Evolutionary conservation across 2,329 filamentous ascomycete genomes (phyloP).

Genomic region (Epichloe bromicola): DNA sequence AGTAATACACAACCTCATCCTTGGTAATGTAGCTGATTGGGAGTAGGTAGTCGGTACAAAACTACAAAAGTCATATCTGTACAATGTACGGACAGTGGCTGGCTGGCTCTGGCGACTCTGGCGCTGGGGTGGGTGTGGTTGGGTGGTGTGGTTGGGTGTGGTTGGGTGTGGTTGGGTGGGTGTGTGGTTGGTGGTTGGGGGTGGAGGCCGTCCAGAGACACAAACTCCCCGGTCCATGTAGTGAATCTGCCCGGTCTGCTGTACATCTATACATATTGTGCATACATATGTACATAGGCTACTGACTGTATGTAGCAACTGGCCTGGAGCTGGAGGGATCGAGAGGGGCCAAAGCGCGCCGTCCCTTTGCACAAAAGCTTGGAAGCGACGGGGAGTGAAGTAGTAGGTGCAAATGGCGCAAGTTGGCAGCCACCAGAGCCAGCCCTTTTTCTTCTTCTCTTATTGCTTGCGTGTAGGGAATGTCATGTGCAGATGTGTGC

Average conservation of each 20-base stretch:
- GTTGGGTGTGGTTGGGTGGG: no score
- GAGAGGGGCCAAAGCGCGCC: conserved; percentile 4
- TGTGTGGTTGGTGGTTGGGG: no score
- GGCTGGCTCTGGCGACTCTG: no score
- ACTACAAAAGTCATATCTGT: background rate
- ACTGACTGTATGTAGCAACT: background rate
- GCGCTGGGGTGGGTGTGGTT: no score
- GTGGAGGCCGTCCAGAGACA: background rate
- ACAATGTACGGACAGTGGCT: background rate
- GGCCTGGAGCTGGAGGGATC: conserved; percentile 1
- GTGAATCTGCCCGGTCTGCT: background rate
- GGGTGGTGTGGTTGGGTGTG: no score
- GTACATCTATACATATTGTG: background rate
- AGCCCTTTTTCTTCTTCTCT: background rate
- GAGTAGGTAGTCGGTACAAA: background rate
- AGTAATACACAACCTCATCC: background rate
- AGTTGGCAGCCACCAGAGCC: background rate
- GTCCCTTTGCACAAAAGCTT: background rate
- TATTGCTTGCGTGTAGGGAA: no score
- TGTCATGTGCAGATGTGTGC: no score
- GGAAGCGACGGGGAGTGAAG: conserved; percentile 1
- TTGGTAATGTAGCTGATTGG: background rate
- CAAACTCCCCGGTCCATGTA: background rate
- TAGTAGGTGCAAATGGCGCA: background rate
- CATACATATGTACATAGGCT: no score